These are phyloP conservation scores for Vitis rotundifolia DNA, from an alignment of 164 flowering plant species.

Conservation along the genomic window DNA sequence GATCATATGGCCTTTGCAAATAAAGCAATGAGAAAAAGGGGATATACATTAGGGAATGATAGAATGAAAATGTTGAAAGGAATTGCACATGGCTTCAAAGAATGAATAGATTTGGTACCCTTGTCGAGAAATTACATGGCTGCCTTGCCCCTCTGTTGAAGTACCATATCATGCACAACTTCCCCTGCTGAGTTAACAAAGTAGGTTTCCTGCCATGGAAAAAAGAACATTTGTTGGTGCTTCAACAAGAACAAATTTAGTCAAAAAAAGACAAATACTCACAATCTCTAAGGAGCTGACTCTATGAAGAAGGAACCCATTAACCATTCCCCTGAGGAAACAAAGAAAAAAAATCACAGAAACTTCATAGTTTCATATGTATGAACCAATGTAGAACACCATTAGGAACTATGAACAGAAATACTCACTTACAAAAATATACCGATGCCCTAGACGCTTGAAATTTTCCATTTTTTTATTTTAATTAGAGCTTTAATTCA, in stretches of 20 bases:
- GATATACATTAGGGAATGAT: too few species aligned
- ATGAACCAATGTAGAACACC: neutral
- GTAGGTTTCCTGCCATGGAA: constrained; percentile 50
- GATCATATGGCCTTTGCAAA: too few species aligned
- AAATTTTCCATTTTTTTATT: too few species aligned
- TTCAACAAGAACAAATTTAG: neutral
- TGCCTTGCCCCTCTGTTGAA: constrained; percentile 46
- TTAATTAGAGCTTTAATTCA: too few species aligned
- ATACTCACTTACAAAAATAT: constrained; percentile 24
- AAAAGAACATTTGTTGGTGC: neutral
- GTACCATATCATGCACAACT: constrained; percentile 26
- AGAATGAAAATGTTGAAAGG: too few species aligned
- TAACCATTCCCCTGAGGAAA: constrained; percentile 31
- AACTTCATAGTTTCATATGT: neutral
- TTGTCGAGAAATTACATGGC: constrained; percentile 27
- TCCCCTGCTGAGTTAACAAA: constrained; percentile 39
- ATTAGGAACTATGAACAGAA: neutral
- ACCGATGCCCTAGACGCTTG: too few species aligned
- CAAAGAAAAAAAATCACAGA: neutral
- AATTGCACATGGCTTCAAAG: neutral
- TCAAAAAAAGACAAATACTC: constrained; percentile 19
- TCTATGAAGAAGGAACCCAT: constrained; percentile 66
- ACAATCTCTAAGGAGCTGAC: constrained; percentile 63
- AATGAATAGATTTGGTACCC: too few species aligned
- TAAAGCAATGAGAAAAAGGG: too few species aligned